phyloP scores from a whole-genome alignment of 2,329 filamentous ascomycete species.

The Dichotomopilus funicola region DNA sequence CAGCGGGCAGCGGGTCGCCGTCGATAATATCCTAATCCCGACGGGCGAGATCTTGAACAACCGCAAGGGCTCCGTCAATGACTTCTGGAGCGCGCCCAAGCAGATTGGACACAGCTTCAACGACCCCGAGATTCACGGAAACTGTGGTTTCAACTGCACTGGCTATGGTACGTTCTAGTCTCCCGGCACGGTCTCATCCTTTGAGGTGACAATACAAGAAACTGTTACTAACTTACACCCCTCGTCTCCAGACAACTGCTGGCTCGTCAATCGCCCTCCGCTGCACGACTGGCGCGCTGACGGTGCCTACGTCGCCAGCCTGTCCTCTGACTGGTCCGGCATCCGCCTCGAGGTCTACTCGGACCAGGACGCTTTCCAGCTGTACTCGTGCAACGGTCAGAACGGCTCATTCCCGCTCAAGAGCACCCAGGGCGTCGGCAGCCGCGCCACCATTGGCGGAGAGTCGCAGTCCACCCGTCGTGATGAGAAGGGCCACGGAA shows the following conservation, averaged over 20 bases:
- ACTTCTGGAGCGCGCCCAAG: slow-evolving; percentile 79
- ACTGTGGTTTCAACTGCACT: slow-evolving; percentile 75
- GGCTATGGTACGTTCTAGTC: slow-evolving; percentile 63
- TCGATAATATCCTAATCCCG: slow-evolving; percentile 67
- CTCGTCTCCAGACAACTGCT: slow-evolving; percentile 55
- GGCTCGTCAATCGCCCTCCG: slow-evolving; percentile 56
- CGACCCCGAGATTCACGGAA: slow-evolving; percentile 55
- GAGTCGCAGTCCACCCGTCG: background rate
- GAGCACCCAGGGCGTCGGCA: slow-evolving; percentile 52
- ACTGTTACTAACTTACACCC: background rate
- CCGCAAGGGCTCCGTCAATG: slow-evolving; percentile 60
- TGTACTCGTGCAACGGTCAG: slow-evolving; percentile 76
- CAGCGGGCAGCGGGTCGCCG: slow-evolving; percentile 60
- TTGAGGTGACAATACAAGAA: background rate
- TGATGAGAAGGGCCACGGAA: background rate
- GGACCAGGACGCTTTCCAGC: slow-evolving; percentile 81
- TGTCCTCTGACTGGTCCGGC: slow-evolving; percentile 70
- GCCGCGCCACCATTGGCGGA: background rate
- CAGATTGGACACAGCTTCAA: slow-evolving; percentile 65
- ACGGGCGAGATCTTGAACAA: slow-evolving; percentile 71
- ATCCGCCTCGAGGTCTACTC: slow-evolving; percentile 76
- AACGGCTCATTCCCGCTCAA: slow-evolving; percentile 67
- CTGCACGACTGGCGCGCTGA: slow-evolving; percentile 57
- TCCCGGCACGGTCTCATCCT: background rate
- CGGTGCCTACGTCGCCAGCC: slow-evolving; percentile 52